Evolutionary conservation across 2,329 filamentous ascomycete genomes (phyloP), one percentile per base, ranked within the genome.

Genomic region (Zasmidium angulare): DNA sequence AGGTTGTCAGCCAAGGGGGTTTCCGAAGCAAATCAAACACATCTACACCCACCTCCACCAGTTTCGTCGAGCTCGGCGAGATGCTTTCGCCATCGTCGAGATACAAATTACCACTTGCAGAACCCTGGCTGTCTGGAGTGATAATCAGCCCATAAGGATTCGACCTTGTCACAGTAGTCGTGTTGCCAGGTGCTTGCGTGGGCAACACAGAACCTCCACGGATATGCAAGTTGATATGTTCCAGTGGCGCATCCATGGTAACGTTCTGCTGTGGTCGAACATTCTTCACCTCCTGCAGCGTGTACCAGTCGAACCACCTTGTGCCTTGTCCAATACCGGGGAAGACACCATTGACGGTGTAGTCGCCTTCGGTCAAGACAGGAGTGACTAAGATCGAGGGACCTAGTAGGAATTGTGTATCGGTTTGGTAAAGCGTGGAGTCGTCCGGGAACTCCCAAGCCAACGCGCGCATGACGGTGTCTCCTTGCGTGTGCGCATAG

Each of bases 251-350:
- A 19, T 29, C 24, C 52, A 71, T 51, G 2, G 68, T 70, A n/a
- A 66, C 55, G 49, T 71, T 70, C 53, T 65, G 61, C 2, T 81
- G 80, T 1, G 80, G 74, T 17, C 76, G 60, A 0, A 77, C 80
- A 43, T 19, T 19, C 14, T 76, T 40, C 2, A 89, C 77, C 0
- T 77, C 77, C 0, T 78, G 79, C 53, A 85, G 82, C 19, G 81
- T 87, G 71, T 91, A 90, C 87, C 88, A 91, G 71, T 91, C 89
- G 66, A 90, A 92, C 86, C 88, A 92, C 1, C 84, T 72, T 24
- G 83, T 82, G 20, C 76, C 84, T 1, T 79, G 72, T 1, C 79
- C 78, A 1, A 84, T 72, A 6, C 87, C 87, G 0, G 89, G 89
- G 70, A 91, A 90, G 1, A 90, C 83, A 19, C 85, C 88, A n/a